These are phyloP conservation scores for Phanerochaete sordida DNA, from an alignment of 768 basidiomycete genomes.

Conservation along the genomic window DNA sequence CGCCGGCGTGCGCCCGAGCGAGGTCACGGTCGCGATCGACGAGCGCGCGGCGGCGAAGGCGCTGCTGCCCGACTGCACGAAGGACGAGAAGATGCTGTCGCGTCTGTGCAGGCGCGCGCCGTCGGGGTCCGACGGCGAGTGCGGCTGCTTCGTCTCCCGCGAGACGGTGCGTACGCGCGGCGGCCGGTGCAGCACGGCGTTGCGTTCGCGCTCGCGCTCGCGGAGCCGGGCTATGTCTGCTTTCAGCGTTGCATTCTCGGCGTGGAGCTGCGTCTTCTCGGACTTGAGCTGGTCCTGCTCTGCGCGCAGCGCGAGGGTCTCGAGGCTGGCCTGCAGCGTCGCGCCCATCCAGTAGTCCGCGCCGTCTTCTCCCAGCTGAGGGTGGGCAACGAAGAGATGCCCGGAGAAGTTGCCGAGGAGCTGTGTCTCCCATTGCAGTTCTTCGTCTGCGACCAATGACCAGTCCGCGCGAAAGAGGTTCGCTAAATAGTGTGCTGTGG, in stretches of 20 bases:
- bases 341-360: slow-evolving; percentile 27
- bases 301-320: slow-evolving; percentile 39
- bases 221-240: no score
- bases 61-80: neutral
- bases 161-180: neutral
- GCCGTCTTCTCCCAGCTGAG: slow-evolving; percentile 11
- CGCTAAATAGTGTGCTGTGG: slow-evolving; percentile 41
- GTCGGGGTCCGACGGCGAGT: neutral
- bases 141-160: neutral
- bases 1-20: no score
- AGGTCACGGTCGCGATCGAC: no score
- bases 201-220: neutral
- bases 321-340: slow-evolving; percentile 47
- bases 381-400: slow-evolving; percentile 44
- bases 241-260: neutral
- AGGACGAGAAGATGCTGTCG: neutral
- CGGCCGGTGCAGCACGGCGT: neutral
- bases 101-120: neutral
- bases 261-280: neutral
- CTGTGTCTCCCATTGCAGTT: slow-evolving; percentile 61
- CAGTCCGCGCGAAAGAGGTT: slow-evolving; percentile 47
- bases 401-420: slow-evolving; percentile 58
- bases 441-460: slow-evolving; percentile 36
- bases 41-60: neutral
- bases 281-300: slow-evolving; percentile 35